phyloP scores from a whole-genome alignment of 805 yeast genomes.

The Pichia cabralensis region DNA sequence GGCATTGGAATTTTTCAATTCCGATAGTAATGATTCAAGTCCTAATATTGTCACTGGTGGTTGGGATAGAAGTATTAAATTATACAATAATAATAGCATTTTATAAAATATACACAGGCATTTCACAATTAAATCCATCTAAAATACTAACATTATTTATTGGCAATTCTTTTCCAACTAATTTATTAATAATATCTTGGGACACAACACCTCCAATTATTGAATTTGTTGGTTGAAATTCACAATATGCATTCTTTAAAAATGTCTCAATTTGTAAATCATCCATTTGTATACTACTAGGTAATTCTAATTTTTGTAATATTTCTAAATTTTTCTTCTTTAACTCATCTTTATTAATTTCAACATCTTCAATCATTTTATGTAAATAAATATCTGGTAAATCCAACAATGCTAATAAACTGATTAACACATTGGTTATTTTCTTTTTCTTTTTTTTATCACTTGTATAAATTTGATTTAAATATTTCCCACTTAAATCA shows the following conservation, averaged over 20 bases:
- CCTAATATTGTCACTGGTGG: conserved; percentile 64
- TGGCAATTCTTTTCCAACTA: conserved; percentile 70
- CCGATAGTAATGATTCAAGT: conserved; percentile 23
- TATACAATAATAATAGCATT: conserved; percentile 20
- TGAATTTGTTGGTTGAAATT: conserved; percentile 77
- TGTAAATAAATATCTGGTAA: conserved; percentile 7
- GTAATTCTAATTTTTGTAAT: conserved; percentile 33
- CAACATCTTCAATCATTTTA: conserved; percentile 13
- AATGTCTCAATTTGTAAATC: conserved; percentile 31
- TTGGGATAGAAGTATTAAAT: conserved; percentile 74
- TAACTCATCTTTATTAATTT: conserved; percentile 23
- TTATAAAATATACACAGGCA: conserved; percentile 56
- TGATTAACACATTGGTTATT: conserved; percentile 49
- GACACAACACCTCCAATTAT: conserved; percentile 83
- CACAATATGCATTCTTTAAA: conserved; percentile 43
- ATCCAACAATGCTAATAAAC: conserved; percentile 50
- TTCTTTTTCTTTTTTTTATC: conserved; percentile 32
- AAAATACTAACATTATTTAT: conserved; percentile 70
- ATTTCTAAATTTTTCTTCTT: conserved; percentile 20
- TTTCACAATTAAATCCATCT: conserved; percentile 61
- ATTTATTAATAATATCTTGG: conserved; percentile 79
- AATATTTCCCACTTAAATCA: conserved; percentile 11
- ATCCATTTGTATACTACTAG: conserved; percentile 30
- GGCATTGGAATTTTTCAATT: conserved; percentile 46
- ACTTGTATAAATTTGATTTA: conserved; percentile 11